These are phyloP conservation scores for Tympanopsis confertula DNA, from an alignment of 2,329 filamentous ascomycete species.

Conservation along the genomic window DNA sequence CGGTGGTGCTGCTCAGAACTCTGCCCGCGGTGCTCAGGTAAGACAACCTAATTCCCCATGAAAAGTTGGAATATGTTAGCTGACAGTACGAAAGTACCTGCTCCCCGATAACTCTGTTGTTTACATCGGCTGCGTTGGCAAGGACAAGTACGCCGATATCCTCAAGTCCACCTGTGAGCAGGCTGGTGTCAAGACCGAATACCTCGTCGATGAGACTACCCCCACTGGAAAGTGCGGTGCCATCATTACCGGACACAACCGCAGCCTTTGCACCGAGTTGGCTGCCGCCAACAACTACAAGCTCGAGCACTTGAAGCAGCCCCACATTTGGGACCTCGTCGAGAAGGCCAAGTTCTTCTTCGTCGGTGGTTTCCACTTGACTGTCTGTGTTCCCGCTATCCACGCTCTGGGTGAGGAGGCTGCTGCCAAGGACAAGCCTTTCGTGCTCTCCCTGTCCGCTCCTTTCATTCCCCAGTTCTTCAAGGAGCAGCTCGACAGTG, in stretches of 20 bases:
- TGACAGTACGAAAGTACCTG: slow-evolving; percentile 44
- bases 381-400: slow-evolving; percentile 59
- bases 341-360: slow-evolving; percentile 60
- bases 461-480: slow-evolving; percentile 69
- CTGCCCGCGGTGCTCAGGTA: slow-evolving; percentile 55
- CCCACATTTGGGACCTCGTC: slow-evolving; percentile 59
- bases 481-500: slow-evolving; percentile 60
- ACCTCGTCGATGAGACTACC: slow-evolving; percentile 53
- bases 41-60: background rate
- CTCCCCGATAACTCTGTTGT: slow-evolving; percentile 56
- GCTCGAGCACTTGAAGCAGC: slow-evolving; percentile 57
- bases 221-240: slow-evolving; percentile 66
- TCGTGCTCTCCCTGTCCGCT: slow-evolving; percentile 60
- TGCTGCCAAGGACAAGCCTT: slow-evolving; percentile 56
- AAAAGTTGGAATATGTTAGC: background rate
- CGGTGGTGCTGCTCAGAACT: slow-evolving; percentile 67
- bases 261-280: slow-evolving; percentile 63
- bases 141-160: slow-evolving; percentile 60
- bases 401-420: slow-evolving; percentile 60
- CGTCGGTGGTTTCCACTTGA: slow-evolving; percentile 65
- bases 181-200: slow-evolving; percentile 59
- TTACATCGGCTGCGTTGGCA: slow-evolving; percentile 63
- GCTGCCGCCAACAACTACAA: slow-evolving; percentile 68
- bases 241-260: slow-evolving; percentile 63
- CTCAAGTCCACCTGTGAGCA: slow-evolving; percentile 53